Base-by-base conservation (phyloP, 2,329 filamentous ascomycete genomes). In the Clarireedia monteithiana region DNA sequence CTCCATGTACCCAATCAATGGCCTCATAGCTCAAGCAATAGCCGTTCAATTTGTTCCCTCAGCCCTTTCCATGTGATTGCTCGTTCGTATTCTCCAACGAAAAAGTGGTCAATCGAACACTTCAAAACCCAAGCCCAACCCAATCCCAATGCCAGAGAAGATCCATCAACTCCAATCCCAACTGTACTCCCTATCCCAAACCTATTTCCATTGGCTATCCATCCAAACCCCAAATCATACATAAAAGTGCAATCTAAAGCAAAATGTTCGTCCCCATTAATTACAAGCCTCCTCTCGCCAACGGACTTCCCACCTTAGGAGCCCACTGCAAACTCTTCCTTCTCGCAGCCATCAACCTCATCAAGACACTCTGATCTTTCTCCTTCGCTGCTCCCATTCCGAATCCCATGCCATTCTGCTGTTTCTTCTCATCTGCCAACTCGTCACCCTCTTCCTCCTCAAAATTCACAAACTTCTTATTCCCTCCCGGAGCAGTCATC, bases 251-350 rank as follows among this genome's bases (percentile, higher is more conserved):
- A 34, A 27, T 27, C 30, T 34, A 10, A 42, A 20, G 14, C 39
- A 20, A 42, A 5, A 42, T 7, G 9, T 20, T 3, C 20, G 17
- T 42, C 15, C 6, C n/a, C 5, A 20, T 10, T 9, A n/a, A 42
- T 20, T 15, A 42, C 20, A 17, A 14, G 6, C 42, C 42, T 36
- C 63, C 73, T 64, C 76, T 81, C 26, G 82, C 78, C 63, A 91
- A 72, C 2, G 88, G 88, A 69, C 88, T 91, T 17, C 80, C 84
- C 57, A 89, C 74, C 71, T 87, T 86, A 30, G 88, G 88, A 34
- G 86, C 86, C 73, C 85, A 90, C 66, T 89, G 86, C 69, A 90
- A 69, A 66, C 86, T 92, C 79, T 89, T 90, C 59, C 88, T 78
- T 59, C 87, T 77, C 0, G 86, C 87, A 10, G 85, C 83, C 77